Evolutionary conservation across 192 early-diverging fungal species (phyloP).

Genomic region (Podila minutissima): DNA sequence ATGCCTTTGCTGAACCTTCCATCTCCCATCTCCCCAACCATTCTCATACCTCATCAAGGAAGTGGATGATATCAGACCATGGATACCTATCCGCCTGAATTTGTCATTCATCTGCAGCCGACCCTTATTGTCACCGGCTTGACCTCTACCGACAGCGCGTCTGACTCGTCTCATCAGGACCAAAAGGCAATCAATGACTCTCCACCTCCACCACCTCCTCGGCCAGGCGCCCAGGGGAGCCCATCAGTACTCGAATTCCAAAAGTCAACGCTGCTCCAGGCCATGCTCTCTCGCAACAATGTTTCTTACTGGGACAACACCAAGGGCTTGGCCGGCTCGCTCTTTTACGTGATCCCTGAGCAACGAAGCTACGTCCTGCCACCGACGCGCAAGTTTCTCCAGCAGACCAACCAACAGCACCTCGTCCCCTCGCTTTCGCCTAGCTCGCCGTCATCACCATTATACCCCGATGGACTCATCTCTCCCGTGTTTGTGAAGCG

Average conservation of each 20-base stretch:
- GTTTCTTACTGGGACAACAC: slow-evolving; percentile 37
- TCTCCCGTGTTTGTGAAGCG: slow-evolving; percentile 72
- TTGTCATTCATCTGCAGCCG: slow-evolving; percentile 66
- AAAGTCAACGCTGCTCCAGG: slow-evolving; percentile 49
- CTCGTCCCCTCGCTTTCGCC: slow-evolving; percentile 70
- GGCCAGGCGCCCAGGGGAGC: slow-evolving; percentile 14
- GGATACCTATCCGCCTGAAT: slow-evolving; percentile 68
- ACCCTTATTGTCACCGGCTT: slow-evolving; percentile 63
- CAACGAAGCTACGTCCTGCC: slow-evolving; percentile 34
- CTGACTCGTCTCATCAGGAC: slow-evolving; percentile 14
- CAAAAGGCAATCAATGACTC: slow-evolving; percentile 1
- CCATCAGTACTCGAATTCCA: slow-evolving; percentile 23
- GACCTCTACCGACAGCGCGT: slow-evolving; percentile 33
- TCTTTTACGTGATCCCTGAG: slow-evolving; percentile 43
- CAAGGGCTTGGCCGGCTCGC: slow-evolving; percentile 28
- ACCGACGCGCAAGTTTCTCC: slow-evolving; percentile 41
- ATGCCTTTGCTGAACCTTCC: background rate
- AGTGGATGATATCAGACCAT: slow-evolving; percentile 20
- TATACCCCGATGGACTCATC: slow-evolving; percentile 90
- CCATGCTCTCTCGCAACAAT: slow-evolving; percentile 45
- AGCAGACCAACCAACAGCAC: slow-evolving; percentile 29
- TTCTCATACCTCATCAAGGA: background rate
- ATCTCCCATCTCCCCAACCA: background rate
- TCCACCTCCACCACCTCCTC: slow-evolving; percentile 31
- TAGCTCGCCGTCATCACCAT: slow-evolving; percentile 67